Conservation (phyloP, 768 basidiomycete genomes). For the Sutorius australiensis region DNA sequence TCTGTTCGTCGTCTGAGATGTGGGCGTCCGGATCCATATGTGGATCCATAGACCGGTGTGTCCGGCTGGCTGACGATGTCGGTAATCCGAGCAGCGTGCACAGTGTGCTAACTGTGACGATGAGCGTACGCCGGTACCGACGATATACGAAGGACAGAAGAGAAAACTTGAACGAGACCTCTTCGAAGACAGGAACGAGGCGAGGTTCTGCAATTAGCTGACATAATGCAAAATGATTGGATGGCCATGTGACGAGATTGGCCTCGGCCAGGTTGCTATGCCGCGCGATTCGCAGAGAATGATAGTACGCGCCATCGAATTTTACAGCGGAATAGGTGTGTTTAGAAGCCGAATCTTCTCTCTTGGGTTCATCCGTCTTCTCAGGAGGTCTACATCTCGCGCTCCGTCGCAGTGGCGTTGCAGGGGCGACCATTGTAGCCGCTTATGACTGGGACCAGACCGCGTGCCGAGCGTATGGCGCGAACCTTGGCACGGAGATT, state of each 20-base stretch:
- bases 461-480: constrained; percentile 65
- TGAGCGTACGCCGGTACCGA: not conserved
- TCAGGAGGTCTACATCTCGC: constrained; percentile 73
- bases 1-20: constrained; percentile 3
- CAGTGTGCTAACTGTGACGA: not conserved
- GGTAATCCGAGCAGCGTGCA: not conserved
- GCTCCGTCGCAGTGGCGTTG: constrained; percentile 46
- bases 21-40: not conserved
- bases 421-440: constrained; percentile 45
- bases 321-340: constrained; percentile 77
- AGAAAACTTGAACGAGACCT: constrained; percentile 5
- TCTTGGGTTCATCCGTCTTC: constrained; percentile 1
- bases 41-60: constrained; percentile 8
- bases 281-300: constrained; percentile 6
- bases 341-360: not conserved
- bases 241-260: not conserved
- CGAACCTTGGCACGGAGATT: constrained; percentile 50
- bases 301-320: constrained; percentile 45
- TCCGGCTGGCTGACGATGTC: not conserved
- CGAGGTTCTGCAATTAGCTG: constrained; percentile 16
- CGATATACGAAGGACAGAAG: constrained; percentile 1
- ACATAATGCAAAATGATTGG: constrained; percentile 17
- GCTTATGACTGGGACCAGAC: constrained; percentile 85
- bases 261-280: not conserved
- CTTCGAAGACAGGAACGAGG: constrained; percentile 12